A percentile compares a stretch with the other conserved stretches of the same genome.
Evolutionary conservation across 371 early-diverging fungal genomes (phyloP).

Genomic region (Mortierella sp.): DNA sequence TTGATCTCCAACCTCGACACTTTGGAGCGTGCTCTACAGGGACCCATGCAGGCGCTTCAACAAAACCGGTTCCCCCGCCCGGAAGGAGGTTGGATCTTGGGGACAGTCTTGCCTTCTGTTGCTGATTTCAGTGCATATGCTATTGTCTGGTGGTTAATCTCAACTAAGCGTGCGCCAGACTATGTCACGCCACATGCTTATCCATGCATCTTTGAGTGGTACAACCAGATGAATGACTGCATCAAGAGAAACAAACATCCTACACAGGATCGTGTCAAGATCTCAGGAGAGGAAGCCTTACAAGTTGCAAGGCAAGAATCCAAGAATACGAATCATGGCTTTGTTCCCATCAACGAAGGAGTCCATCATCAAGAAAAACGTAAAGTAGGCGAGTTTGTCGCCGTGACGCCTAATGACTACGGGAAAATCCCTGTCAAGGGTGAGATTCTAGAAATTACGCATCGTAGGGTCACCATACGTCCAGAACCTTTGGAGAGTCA

Average conservation of each 20-base stretch:
- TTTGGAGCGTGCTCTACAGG: constrained; percentile 15
- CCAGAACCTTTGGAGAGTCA: constrained; percentile 36
- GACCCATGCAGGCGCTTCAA: constrained; percentile 6
- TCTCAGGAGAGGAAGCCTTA: constrained; percentile 59
- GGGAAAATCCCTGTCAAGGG: constrained; percentile 62
- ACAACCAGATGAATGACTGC: constrained; percentile 43
- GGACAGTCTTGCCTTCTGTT: constrained; percentile 39
- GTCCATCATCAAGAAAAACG: constrained; percentile 36
- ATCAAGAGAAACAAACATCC: constrained; percentile 29
- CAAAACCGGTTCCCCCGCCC: constrained; percentile 9
- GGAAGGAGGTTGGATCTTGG: constrained; percentile 57
- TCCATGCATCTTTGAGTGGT: constrained; percentile 50
- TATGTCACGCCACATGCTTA: constrained; percentile 19
- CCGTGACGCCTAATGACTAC: constrained; percentile 62
- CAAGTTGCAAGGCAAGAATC: constrained; percentile 45
- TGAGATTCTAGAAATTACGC: constrained; percentile 52
- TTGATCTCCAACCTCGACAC: constrained; percentile 35
- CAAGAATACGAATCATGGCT: constrained; percentile 8
- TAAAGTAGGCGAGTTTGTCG: constrained; percentile 57
- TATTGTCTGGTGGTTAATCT: constrained; percentile 52
- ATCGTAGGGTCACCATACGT: constrained; percentile 49
- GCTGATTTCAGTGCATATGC: constrained; percentile 60
- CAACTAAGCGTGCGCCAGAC: constrained; percentile 28
- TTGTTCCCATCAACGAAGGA: not conserved
- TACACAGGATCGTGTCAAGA: constrained; percentile 30